Evolutionary conservation across 2,329 filamentous ascomycete species (phyloP), one percentile per base, ranked within the genome.

Genomic region (Colletotrichum australisinense): DNA sequence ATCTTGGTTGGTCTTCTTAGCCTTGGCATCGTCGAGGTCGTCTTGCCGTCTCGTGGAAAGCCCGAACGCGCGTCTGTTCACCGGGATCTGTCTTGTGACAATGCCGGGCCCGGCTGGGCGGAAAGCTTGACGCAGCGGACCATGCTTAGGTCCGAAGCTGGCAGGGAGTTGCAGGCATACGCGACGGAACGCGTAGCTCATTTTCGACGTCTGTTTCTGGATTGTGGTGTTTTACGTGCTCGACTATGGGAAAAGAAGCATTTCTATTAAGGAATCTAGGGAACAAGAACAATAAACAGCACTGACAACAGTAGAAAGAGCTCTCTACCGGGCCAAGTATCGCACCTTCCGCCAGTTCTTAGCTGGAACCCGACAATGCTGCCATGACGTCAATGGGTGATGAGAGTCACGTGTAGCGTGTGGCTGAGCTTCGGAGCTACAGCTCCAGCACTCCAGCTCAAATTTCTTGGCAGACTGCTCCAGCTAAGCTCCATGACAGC

Each of bases 1-100:
- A 60, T 62, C 55, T 11, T 46, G 49, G 35, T 80, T 78, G 22
- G 81, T 64, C 28, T 76, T 72, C 63, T 76, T 80, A 24, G 79
- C 79, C 63, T 80, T 80, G 58, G 78, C 75, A 9, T 78, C 78
- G 66, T 63, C 66, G 24, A 42, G 32, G 26, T 63, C 35, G 8
- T 12, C 52, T 12, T 12, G 62, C 19, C 4, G 72, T 24, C 9
- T 42, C 11, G 52, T 59, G 63, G 64, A 77, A 19, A 49, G 30
- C 9, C 30, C 63, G 24, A 53, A 60, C 14, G 58, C 30, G 60
- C 32, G 69, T n/a, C 19, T 35, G 32, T 12, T 24, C 22, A 14
- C 55, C 52, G 53, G 46, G n/a, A 35, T 24, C 52, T 38, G 66
- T 22, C 42, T 49, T 22, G 16, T 68, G 49, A 62, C 49, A 49